Base-by-base conservation (phyloP, 306 rosid genomes). In the Fragaria iinumae region DNA sequence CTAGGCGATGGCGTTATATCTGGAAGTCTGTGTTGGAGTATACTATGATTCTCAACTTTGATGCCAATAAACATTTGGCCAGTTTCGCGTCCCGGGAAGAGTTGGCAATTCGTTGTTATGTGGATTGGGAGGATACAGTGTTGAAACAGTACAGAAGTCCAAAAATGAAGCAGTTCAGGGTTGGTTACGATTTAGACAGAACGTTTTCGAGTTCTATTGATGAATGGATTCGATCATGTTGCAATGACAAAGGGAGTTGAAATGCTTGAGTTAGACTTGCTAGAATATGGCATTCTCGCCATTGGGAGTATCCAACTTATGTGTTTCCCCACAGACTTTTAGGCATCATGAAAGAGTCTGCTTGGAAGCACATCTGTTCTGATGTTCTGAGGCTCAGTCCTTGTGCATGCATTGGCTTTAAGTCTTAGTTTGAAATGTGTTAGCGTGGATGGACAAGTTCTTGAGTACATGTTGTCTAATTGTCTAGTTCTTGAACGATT, bases 401-500 rank as follows among this genome's bases (percentile, higher is more conserved):
- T 53, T 20, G 76, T 72, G 36, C 21, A 1, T 72, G 49, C 78
- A 44, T 74, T 60, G 78, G 78, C 44, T 74, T 74, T 62, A 45
- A 74, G 78, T 45, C 70, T 74, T 74, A 16, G 64, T 23, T 45
- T 74, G 44, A 74, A 57, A 27, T 38, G 45, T 74, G 78, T 74
- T 43, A 12, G 45, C 20, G 69, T 74, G 70, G 69, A 45, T 23
- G 78, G 27, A 43, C 57, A 27, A 13, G 44, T 62, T 60, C 20
- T 74, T 4, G 59, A 74, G 70, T 63, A 25, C 57, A 43, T 74
- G 34, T 18, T 74, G 32, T 74, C 47, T 0, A 60, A 62, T 7
- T 74, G 78, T 29, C 34, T 70, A 9, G 57, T 62, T 60, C 78
- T 74, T 74, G 70, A 74, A 62, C 69, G 78, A 11, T 29, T 74